These are phyloP conservation scores for Suhomyces bolitotheri DNA, from an alignment of 1,139 yeast genomes.

Conservation along the genomic window DNA sequence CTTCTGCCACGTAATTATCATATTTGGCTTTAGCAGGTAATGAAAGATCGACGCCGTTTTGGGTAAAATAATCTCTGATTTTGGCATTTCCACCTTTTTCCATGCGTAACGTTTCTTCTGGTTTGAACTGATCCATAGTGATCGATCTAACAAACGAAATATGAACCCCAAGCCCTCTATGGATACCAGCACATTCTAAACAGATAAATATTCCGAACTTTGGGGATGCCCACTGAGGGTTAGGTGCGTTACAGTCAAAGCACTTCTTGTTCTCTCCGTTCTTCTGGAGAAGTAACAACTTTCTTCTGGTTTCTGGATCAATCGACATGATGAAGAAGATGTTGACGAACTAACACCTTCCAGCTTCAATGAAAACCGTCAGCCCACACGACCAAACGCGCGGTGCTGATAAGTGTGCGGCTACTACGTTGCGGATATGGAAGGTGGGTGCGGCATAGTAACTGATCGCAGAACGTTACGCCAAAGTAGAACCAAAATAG, in stretches of 20 bases:
- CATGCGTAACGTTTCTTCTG: constrained; percentile 87
- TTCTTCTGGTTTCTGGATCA: constrained; percentile 87
- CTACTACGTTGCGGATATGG: no score
- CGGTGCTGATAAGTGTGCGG: no score
- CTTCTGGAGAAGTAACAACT: constrained; percentile 77
- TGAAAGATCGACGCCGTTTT: constrained; percentile 69
- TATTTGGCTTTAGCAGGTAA: constrained; percentile 74
- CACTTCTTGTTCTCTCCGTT: constrained; percentile 83
- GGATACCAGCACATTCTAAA: constrained; percentile 95
- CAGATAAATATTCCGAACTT: constrained; percentile 96
- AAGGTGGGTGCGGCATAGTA: no score
- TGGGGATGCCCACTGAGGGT: constrained; percentile 99
- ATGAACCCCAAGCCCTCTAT: constrained; percentile 95
- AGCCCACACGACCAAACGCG: no score
- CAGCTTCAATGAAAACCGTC: no score
- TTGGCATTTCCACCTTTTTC: constrained; percentile 91
- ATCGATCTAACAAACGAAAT: constrained; percentile 94
- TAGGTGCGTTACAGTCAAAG: constrained; percentile 91
- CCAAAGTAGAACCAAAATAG: no score
- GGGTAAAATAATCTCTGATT: constrained; percentile 64
- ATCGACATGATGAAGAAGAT: constrained; percentile 53
- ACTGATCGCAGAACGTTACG: no score
- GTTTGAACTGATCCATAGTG: constrained; percentile 96
- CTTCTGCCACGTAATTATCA: constrained; percentile 89
- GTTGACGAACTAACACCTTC: no score